Evolutionary conservation across 495 filamentous ascomycete species (phyloP).

Genomic region (Penicillium subrubescens): DNA sequence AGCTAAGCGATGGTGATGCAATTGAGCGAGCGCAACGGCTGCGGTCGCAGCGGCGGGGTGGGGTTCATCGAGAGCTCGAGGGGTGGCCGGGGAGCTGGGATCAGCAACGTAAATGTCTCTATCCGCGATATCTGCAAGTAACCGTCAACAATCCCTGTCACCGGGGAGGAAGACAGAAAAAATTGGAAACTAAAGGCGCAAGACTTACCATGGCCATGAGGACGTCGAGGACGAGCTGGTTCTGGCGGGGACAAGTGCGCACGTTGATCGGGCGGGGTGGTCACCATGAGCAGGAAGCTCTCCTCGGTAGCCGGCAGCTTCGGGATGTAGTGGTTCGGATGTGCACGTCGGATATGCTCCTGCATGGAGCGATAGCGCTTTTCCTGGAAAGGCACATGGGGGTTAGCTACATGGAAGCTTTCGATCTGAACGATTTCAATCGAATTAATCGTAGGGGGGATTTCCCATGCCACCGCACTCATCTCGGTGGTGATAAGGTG

Average conservation of each 20-base stretch:
- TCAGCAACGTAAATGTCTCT: slow-evolving; percentile 62
- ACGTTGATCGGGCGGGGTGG: slow-evolving; percentile 80
- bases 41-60: slow-evolving; percentile 72
- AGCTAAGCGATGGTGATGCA: slow-evolving; percentile 80
- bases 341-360: slow-evolving; percentile 96
- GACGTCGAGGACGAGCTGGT: slow-evolving; percentile 39
- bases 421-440: slow-evolving; percentile 8
- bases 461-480: not conserved
- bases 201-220: slow-evolving; percentile 34
- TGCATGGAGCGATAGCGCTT: slow-evolving; percentile 99
- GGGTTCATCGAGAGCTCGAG: slow-evolving; percentile 72
- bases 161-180: not conserved
- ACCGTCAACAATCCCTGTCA: slow-evolving; percentile 30
- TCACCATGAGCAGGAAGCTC: slow-evolving; percentile 96
- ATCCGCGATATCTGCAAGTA: slow-evolving; percentile 44
- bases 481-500: slow-evolving; percentile 1
- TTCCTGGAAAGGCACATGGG: slow-evolving; percentile 60
- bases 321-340: slow-evolving; percentile 96
- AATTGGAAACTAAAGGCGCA: not conserved
- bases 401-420: slow-evolving; percentile 27
- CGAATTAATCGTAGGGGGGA: not conserved
- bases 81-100: slow-evolving; percentile 70
- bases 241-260: slow-evolving; percentile 58
- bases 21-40: slow-evolving; percentile 82
- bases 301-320: slow-evolving; percentile 99